phyloP scores from a whole-genome alignment of 1,284 basidiomycete genomes.

The Xerocomus nothofagi region DNA sequence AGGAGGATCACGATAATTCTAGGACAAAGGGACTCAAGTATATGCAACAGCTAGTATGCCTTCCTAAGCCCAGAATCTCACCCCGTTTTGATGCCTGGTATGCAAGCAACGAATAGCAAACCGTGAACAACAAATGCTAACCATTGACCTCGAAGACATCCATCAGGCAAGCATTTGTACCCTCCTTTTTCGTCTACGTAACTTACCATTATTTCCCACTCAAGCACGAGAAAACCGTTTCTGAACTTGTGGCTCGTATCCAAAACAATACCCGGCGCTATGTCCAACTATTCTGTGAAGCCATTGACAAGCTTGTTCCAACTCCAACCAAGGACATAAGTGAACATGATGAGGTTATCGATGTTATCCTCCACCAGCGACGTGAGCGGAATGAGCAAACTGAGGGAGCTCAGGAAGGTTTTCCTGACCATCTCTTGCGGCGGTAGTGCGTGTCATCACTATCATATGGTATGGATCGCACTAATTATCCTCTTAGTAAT shows the following conservation, averaged over 20 bases:
- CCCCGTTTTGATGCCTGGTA: conserved; percentile 29
- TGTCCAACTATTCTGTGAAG: conserved; percentile 86
- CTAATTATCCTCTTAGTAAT: conserved; percentile 57
- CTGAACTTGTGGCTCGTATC: conserved; percentile 75
- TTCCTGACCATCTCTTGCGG: conserved; percentile 88
- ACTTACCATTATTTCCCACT: conserved; percentile 1
- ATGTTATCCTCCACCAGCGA: conserved; percentile 93
- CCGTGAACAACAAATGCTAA: conserved; percentile 83
- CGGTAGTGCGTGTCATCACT: conserved; percentile 76
- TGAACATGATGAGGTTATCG: conserved; percentile 88
- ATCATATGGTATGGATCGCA: neutral
- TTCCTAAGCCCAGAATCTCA: conserved; percentile 25
- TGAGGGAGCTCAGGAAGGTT: conserved; percentile 68
- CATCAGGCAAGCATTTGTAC: conserved; percentile 47
- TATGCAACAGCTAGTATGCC: conserved; percentile 81
- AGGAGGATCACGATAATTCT: conserved; percentile 39
- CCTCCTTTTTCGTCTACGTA: neutral
- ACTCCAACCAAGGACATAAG: conserved; percentile 86
- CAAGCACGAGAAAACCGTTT: conserved; percentile 66
- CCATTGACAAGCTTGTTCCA: conserved; percentile 88
- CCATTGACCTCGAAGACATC: conserved; percentile 83
- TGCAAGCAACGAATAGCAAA: conserved; percentile 88
- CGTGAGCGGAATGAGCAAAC: conserved; percentile 82
- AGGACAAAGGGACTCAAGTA: conserved; percentile 70
- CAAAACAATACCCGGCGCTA: conserved; percentile 89